Conservation (phyloP, 306 rosid species). For the Dryas drummondii region DNA sequence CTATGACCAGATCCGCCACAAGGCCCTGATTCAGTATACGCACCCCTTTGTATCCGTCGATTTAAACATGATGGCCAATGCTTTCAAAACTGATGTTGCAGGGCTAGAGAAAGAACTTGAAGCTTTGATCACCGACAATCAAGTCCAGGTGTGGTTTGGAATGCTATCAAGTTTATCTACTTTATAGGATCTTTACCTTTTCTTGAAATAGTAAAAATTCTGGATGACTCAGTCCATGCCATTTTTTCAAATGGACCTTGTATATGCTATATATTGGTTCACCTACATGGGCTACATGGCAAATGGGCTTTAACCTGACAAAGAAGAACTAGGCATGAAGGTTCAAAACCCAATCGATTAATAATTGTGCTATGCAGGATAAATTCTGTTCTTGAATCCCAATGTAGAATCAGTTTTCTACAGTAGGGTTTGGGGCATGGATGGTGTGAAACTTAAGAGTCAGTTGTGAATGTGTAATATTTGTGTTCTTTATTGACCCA, state of each 20-base stretch:
- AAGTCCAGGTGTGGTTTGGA: constrained; percentile 72
- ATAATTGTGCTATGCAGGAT: neutral
- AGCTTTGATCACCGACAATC: constrained; percentile 89
- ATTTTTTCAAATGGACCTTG: neutral
- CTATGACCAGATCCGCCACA: constrained; percentile 92
- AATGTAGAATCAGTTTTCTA: neutral
- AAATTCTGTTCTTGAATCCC: neutral
- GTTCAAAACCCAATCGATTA: neutral
- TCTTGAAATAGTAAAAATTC: neutral
- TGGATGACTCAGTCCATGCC: neutral
- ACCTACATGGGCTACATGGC: neutral
- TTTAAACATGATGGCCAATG: constrained; percentile 86
- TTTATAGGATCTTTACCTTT: neutral
- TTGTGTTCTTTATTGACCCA: constrained; percentile 14
- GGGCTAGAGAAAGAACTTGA: constrained; percentile 98
- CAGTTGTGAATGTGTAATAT: neutral
- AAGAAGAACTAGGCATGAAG: neutral
- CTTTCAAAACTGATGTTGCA: constrained; percentile 86
- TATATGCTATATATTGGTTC: neutral
- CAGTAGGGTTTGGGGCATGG: neutral
- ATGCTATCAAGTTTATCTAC: constrained; percentile 20
- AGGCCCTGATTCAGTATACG: constrained; percentile 92
- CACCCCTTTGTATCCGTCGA: constrained; percentile 96
- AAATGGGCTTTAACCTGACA: neutral
- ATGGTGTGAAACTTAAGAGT: neutral